Evolutionary conservation across 192 early-diverging fungal genomes (phyloP).

Genomic region (Martensiomyces pterosporus): DNA sequence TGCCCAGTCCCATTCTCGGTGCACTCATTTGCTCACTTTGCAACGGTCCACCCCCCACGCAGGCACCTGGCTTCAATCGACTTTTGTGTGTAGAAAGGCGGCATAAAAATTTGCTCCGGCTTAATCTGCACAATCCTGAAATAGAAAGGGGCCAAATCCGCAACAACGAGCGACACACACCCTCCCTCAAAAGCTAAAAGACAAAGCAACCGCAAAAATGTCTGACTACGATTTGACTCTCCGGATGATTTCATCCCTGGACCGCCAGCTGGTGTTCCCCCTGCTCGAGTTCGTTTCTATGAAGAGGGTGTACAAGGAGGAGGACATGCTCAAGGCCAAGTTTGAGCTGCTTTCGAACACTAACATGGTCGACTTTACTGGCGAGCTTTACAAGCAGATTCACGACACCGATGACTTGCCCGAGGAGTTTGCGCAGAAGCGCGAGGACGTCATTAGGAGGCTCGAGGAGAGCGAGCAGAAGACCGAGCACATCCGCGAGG

Average conservation of each 20-base stretch:
- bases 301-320: constrained; percentile 75
- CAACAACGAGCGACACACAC: too few relatives aligned
- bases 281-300: constrained; percentile 83
- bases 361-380: constrained; percentile 93
- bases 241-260: constrained; percentile 80
- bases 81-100: too few relatives aligned
- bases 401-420: constrained; percentile 71
- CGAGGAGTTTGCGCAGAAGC: constrained; percentile 68
- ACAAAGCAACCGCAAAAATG: too few relatives aligned
- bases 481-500: constrained; percentile 77
- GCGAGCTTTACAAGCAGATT: constrained; percentile 78
- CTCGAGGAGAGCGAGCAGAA: constrained; percentile 72
- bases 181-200: too few relatives aligned
- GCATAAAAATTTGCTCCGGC: too few relatives aligned
- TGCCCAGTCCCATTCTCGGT: too few relatives aligned
- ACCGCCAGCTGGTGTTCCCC: constrained; percentile 90
- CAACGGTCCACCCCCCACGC: too few relatives aligned
- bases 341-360: constrained; percentile 83
- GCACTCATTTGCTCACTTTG: too few relatives aligned
- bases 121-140: too few relatives aligned
- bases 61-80: too few relatives aligned
- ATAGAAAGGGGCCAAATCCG: too few relatives aligned
- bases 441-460: constrained; percentile 68
- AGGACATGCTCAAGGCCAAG: constrained; percentile 80
- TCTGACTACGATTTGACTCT: constrained; percentile 74